Conservation (phyloP, 352 stramenopile species). For the Phytophthora cryptogea region DNA sequence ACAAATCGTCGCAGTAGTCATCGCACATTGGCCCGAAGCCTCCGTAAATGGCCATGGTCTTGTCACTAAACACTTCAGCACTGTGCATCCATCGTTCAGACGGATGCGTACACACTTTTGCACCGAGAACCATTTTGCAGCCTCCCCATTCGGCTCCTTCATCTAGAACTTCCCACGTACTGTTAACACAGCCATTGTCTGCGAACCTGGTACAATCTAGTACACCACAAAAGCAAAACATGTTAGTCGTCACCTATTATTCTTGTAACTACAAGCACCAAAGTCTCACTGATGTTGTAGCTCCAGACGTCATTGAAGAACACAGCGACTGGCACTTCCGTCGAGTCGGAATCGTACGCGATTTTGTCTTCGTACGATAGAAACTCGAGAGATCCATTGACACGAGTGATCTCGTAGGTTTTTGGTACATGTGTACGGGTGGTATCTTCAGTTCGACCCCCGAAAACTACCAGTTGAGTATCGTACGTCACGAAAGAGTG, state of each 20-base stretch:
- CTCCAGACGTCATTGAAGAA: slow-evolving; percentile 97
- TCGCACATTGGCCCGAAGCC: slow-evolving; percentile 92
- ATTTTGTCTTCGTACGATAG: slow-evolving; percentile 90
- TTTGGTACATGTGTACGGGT: slow-evolving; percentile 88
- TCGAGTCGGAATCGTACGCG: slow-evolving; percentile 41
- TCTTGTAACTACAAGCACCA: background rate
- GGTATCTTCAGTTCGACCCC: slow-evolving; percentile 91
- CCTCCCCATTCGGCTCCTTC: slow-evolving; percentile 88
- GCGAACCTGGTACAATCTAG: slow-evolving; percentile 85
- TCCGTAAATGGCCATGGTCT: slow-evolving; percentile 93
- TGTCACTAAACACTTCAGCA: slow-evolving; percentile 87
- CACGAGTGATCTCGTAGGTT: slow-evolving; percentile 87
- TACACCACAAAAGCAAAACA: background rate
- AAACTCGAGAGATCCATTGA: slow-evolving; percentile 88
- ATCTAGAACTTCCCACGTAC: slow-evolving; percentile 87
- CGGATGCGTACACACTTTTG: slow-evolving; percentile 88
- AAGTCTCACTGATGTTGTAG: slow-evolving; percentile 89
- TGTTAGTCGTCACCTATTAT: slow-evolving; percentile 3
- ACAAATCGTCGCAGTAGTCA: slow-evolving; percentile 97
- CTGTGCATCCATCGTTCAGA: slow-evolving; percentile 90
- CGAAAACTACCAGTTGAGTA: slow-evolving; percentile 91
- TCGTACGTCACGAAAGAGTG: slow-evolving; percentile 90
- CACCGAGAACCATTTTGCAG: slow-evolving; percentile 88
- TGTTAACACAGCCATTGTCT: slow-evolving; percentile 82
- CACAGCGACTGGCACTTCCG: slow-evolving; percentile 78